Evolutionary conservation across 805 yeast genomes (phyloP).

Genomic region (Lachancea quebecensis): DNA sequence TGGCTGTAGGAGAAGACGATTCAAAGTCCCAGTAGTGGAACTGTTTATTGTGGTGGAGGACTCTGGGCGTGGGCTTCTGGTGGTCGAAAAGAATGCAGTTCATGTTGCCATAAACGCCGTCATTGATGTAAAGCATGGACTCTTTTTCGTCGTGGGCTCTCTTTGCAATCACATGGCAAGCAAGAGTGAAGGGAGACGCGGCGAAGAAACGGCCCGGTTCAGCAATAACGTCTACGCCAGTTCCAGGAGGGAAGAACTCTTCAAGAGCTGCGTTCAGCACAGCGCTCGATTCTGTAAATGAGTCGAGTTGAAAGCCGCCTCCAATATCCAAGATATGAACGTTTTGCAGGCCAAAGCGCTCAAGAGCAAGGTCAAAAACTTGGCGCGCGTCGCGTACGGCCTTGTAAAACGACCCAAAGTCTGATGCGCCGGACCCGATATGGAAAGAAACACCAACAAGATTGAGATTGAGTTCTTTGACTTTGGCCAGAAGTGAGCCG

Average conservation of each 20-base stretch:
- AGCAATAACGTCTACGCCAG: conserved; percentile 55
- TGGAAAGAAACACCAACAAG: conserved; percentile 90
- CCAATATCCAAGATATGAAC: conserved; percentile 75
- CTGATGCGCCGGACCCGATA: conserved; percentile 89
- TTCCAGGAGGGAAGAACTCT: conserved; percentile 47
- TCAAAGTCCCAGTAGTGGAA: conserved; percentile 37
- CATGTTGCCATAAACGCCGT: conserved; percentile 93
- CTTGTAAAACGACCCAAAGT: conserved; percentile 53
- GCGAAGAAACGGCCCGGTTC: conserved; percentile 94
- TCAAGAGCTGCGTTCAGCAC: conserved; percentile 52
- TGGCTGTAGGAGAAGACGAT: conserved; percentile 14
- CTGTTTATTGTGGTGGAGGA: conserved; percentile 48
- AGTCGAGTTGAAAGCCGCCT: conserved; percentile 75
- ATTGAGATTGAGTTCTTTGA: conserved; percentile 52
- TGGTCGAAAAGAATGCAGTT: conserved; percentile 92
- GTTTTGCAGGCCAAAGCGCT: conserved; percentile 36
- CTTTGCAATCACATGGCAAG: conserved; percentile 79
- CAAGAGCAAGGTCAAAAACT: conserved; percentile 55
- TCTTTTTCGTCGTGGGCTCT: conserved; percentile 39
- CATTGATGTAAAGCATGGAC: conserved; percentile 82
- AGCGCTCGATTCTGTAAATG: conserved; percentile 52
- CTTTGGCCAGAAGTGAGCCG: conserved; percentile 48
- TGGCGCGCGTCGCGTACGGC: conserved; percentile 67
- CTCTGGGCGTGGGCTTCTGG: conserved; percentile 66
- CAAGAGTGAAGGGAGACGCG: conserved; percentile 78